These are phyloP conservation scores for Astragalus glycyphyllos DNA, from an alignment of 306 rosid genomes.

Conservation along the genomic window DNA sequence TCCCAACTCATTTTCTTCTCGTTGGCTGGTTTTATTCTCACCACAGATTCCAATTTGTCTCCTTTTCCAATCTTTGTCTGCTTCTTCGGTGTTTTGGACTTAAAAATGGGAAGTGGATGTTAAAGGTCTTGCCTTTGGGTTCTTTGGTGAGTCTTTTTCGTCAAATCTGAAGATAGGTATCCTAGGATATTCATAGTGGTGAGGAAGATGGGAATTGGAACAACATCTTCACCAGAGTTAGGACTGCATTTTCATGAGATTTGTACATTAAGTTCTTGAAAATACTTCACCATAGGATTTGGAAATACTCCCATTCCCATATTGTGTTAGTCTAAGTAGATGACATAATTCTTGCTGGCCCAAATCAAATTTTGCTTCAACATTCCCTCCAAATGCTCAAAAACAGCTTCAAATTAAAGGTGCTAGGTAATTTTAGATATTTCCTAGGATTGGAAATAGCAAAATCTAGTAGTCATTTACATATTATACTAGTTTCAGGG, in stretches of 20 bases:
- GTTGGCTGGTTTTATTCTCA: neutral
- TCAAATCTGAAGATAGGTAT: slow-evolving; percentile 43
- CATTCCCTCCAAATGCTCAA: too few relatives aligned
- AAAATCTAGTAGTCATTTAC: too few relatives aligned
- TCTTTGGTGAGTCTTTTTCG: neutral
- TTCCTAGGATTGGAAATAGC: too few relatives aligned
- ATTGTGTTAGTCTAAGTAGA: too few relatives aligned
- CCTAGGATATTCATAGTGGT: neutral
- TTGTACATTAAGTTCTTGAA: slow-evolving; percentile 8
- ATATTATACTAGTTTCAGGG: too few relatives aligned
- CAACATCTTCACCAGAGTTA: slow-evolving; percentile 16
- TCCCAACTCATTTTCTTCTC: slow-evolving; percentile 6
- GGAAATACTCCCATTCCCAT: too few relatives aligned
- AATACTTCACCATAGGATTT: neutral
- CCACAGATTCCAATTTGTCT: slow-evolving; percentile 37
- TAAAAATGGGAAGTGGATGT: neutral
- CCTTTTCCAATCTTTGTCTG: neutral
- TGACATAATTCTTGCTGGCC: too few relatives aligned
- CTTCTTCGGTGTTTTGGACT: slow-evolving; percentile 14
- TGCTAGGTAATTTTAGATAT: too few relatives aligned
- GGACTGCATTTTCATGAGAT: slow-evolving; percentile 20
- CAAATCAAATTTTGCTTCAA: too few relatives aligned
- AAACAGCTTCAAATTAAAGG: too few relatives aligned
- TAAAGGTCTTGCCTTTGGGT: slow-evolving; percentile 32
- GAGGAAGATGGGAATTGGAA: slow-evolving; percentile 21